phyloP scores from a whole-genome alignment of 2,329 filamentous ascomycete genomes.

The Microsporum canis region DNA sequence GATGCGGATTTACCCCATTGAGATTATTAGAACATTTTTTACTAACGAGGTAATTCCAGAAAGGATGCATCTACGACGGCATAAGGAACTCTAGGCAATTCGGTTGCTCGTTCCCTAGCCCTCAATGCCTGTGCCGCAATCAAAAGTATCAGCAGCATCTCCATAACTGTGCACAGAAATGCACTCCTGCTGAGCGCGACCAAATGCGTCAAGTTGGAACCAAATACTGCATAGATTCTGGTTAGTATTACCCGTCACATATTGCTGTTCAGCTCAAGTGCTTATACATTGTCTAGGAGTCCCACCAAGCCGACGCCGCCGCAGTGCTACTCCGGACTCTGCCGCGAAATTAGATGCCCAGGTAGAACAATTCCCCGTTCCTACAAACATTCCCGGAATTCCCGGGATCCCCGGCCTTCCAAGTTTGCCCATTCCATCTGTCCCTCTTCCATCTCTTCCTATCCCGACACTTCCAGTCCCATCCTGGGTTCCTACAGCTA shows the following conservation, averaged over 20 bases:
- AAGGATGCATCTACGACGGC: constrained; percentile 8
- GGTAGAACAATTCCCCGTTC: constrained; percentile 29
- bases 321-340: neutral
- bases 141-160: constrained; percentile 8
- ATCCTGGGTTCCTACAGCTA: neutral
- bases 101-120: constrained; percentile 6
- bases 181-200: constrained; percentile 5
- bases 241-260: neutral
- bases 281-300: neutral
- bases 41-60: constrained; percentile 3
- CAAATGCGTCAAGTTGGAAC: constrained; percentile 7
- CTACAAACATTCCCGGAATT: neutral
- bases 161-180: constrained; percentile 8
- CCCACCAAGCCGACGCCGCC: neutral
- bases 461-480: neutral
- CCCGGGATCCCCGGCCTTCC: neutral
- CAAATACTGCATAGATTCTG: constrained; percentile 8
- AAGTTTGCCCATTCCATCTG: neutral
- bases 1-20: neutral
- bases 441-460: neutral
- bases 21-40: neutral
- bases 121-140: constrained; percentile 10
- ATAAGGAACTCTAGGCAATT: constrained; percentile 5
- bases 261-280: neutral
- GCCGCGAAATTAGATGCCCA: neutral